phyloP scores from a whole-genome alignment of 2,329 filamentous ascomycete genomes.

The Xylaria sp. region DNA sequence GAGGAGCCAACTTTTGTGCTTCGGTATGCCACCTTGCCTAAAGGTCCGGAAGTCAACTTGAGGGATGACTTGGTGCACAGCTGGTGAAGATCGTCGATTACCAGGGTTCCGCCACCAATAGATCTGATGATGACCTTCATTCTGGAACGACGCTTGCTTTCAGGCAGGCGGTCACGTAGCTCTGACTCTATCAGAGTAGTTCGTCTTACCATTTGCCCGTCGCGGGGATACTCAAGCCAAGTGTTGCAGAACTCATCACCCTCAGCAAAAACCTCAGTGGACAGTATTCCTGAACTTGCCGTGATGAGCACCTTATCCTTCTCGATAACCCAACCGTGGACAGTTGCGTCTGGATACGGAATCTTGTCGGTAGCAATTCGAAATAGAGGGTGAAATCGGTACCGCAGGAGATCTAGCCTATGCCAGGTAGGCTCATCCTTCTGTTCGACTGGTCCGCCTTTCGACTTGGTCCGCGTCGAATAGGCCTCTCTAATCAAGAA shows the following conservation, averaged over 20 bases:
- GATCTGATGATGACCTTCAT: conserved; percentile 81
- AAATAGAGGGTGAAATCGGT: conserved; percentile 92
- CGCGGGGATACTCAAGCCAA: conserved; percentile 83
- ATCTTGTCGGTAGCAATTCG: conserved; percentile 79
- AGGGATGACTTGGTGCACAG: conserved; percentile 79
- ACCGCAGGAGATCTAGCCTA: conserved; percentile 86
- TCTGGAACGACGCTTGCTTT: conserved; percentile 76
- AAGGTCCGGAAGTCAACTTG: conserved; percentile 76
- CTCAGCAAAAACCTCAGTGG: conserved; percentile 83
- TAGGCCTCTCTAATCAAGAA: conserved; percentile 86
- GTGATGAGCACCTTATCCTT: conserved; percentile 79
- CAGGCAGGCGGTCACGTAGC: conserved; percentile 76
- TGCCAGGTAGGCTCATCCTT: conserved; percentile 94
- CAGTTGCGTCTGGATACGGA: conserved; percentile 74
- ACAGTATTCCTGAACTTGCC: conserved; percentile 83
- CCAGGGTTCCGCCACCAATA: conserved; percentile 76
- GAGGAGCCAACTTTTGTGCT: conserved; percentile 80
- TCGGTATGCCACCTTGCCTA: conserved; percentile 75
- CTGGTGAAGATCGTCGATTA: conserved; percentile 79
- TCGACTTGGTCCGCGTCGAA: conserved; percentile 86
- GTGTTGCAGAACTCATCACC: conserved; percentile 82
- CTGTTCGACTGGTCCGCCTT: conserved; percentile 78
- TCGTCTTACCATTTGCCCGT: conserved; percentile 74
- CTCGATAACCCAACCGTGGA: conserved; percentile 89
- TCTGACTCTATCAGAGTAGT: conserved; percentile 80